Conservation (phyloP, 495 filamentous ascomycete genomes). For the Penicillium simplicissimum region DNA sequence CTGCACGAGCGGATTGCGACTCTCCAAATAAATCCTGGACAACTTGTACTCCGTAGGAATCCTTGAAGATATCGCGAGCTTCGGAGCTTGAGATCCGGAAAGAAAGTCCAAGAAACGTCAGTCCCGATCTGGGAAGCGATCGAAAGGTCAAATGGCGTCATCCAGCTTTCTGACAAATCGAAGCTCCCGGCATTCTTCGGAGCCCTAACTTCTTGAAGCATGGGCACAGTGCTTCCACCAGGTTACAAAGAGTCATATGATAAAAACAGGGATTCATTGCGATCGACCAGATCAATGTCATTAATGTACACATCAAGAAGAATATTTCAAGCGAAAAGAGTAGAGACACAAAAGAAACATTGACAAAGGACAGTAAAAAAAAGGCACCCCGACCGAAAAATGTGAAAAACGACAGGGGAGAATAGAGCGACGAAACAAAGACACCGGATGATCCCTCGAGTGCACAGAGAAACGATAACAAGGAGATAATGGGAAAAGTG, state of each 20-base stretch:
- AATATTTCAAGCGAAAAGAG: constrained; percentile 27
- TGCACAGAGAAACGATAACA: constrained; percentile 8
- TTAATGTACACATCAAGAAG: constrained; percentile 39
- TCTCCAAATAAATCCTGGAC: no score
- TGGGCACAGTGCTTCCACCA: no score
- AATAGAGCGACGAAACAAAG: constrained; percentile 14
- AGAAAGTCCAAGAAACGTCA: background rate
- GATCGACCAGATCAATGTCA: constrained; percentile 8
- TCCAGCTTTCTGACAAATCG: constrained; percentile 18
- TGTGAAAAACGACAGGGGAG: constrained; percentile 20
- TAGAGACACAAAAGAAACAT: constrained; percentile 5
- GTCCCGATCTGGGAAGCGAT: background rate
- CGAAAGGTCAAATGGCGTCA: constrained; percentile 19
- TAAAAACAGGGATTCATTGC: background rate
- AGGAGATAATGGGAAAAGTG: constrained; percentile 28
- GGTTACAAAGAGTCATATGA: background rate
- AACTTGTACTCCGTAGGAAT: no score
- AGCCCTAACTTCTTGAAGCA: background rate
- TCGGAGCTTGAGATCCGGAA: background rate
- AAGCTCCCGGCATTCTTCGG: constrained; percentile 6
- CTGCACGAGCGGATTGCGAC: background rate
- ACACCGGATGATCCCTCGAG: constrained; percentile 12
- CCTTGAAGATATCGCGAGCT: background rate
- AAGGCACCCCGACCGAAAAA: background rate
- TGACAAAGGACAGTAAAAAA: background rate